Conservation (phyloP, 768 basidiomycete genomes). For the Harrya chromipes region DNA sequence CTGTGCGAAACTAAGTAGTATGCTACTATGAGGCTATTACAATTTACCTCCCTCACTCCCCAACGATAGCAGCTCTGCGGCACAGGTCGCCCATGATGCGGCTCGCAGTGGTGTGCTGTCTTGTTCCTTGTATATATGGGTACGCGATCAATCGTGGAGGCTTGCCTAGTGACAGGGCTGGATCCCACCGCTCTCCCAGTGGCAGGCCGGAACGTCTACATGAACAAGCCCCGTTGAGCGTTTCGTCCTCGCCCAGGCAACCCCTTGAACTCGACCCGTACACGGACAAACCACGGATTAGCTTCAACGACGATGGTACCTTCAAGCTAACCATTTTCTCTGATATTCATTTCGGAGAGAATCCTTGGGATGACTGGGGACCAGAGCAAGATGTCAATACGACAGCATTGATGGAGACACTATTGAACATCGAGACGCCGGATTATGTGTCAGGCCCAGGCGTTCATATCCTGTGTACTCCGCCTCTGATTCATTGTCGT, state of each 20-base stretch:
- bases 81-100: constrained; percentile 1
- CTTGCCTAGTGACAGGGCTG: background rate
- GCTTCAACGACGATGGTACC: constrained; percentile 54
- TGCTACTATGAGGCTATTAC: too few relatives aligned
- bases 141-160: constrained; percentile 14
- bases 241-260: background rate
- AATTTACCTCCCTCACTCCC: too few relatives aligned
- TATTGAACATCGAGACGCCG: constrained; percentile 57
- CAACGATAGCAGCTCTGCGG: too few relatives aligned
- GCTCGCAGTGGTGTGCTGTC: background rate
- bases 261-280: constrained; percentile 37
- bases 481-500: background rate
- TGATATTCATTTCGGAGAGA: constrained; percentile 75
- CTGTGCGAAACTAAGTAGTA: too few relatives aligned
- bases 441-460: constrained; percentile 58
- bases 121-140: constrained; percentile 11
- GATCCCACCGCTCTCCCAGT: background rate
- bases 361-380: constrained; percentile 68
- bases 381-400: constrained; percentile 66
- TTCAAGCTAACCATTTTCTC: constrained; percentile 76
- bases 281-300: constrained; percentile 46
- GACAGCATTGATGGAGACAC: constrained; percentile 50
- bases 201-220: background rate
- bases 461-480: background rate
- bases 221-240: background rate